Evolutionary conservation across 2,329 filamentous ascomycete genomes (phyloP).

Genomic region (Stagonosporopsis chrysanthemi): DNA sequence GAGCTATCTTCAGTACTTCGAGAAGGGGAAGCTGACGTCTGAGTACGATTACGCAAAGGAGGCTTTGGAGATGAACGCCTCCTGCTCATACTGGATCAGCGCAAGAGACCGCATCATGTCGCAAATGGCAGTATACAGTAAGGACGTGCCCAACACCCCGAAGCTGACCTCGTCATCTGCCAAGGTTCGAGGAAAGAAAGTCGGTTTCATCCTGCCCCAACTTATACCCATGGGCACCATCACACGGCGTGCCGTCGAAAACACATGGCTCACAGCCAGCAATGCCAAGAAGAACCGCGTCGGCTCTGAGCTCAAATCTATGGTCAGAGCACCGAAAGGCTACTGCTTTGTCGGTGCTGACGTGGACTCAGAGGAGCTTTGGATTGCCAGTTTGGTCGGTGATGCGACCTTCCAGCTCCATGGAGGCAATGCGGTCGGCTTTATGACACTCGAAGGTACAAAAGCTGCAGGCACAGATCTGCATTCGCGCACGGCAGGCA

Average conservation of each 20-base stretch:
- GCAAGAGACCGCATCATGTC: slow-evolving; percentile 89
- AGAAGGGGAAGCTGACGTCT: slow-evolving; percentile 85
- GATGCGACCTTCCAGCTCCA: slow-evolving; percentile 95
- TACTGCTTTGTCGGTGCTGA: slow-evolving; percentile 96
- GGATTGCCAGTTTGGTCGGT: slow-evolving; percentile 95
- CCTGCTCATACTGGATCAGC: slow-evolving; percentile 99
- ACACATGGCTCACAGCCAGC: slow-evolving; percentile 96
- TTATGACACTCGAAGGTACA: slow-evolving; percentile 98
- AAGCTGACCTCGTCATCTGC: slow-evolving; percentile 35
- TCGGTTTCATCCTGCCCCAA: slow-evolving; percentile 93
- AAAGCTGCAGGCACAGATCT: slow-evolving; percentile 93
- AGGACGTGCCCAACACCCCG: slow-evolving; percentile 56
- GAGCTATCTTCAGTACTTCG: slow-evolving; percentile 88
- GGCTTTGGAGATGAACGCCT: slow-evolving; percentile 97
- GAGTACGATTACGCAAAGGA: slow-evolving; percentile 91
- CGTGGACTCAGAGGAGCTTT: slow-evolving; percentile 95
- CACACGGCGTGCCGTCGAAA: slow-evolving; percentile 91
- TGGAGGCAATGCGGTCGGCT: slow-evolving; percentile 95
- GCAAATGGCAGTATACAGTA: slow-evolving; percentile 92
- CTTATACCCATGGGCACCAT: slow-evolving; percentile 99
- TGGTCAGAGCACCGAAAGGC: slow-evolving; percentile 89
- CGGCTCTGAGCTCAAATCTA: slow-evolving; percentile 94
- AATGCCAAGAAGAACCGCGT: slow-evolving; percentile 97
- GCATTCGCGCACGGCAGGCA: slow-evolving; percentile 90
- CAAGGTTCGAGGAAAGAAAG: slow-evolving; percentile 31